Conservation (phyloP, 495 filamentous ascomycete species). For the Tuber aestivum region DNA sequence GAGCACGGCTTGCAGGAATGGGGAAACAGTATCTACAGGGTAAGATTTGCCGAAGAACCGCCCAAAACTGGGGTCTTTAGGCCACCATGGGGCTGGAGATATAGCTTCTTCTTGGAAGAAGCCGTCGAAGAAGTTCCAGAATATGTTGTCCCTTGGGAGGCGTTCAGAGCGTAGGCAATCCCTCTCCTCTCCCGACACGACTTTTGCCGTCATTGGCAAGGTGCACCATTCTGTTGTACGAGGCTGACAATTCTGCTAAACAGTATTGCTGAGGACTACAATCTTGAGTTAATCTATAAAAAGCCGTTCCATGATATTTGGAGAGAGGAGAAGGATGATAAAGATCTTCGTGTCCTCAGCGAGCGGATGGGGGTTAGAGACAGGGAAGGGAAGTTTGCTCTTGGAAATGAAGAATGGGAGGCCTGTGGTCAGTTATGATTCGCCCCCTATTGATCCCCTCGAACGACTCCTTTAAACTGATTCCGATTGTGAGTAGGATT, state of each 20-base stretch:
- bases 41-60: slow-evolving; percentile 68
- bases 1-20: slow-evolving; percentile 49
- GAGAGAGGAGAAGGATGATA: slow-evolving; percentile 78
- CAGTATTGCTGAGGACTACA: slow-evolving; percentile 84
- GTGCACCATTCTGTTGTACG: neutral
- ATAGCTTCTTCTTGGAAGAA: slow-evolving; percentile 90
- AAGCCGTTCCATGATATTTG: slow-evolving; percentile 84
- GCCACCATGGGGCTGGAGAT: slow-evolving; percentile 94
- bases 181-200: slow-evolving; percentile 44
- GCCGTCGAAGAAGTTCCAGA: slow-evolving; percentile 94
- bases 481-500: slow-evolving; percentile 18
- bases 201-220: neutral
- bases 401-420: slow-evolving; percentile 41
- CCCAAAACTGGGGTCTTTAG: slow-evolving; percentile 66
- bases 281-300: slow-evolving; percentile 88
- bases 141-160: slow-evolving; percentile 97
- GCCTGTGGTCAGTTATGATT: slow-evolving; percentile 35
- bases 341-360: slow-evolving; percentile 69
- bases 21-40: slow-evolving; percentile 88
- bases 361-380: slow-evolving; percentile 90
- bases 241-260: neutral
- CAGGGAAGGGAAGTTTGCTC: slow-evolving; percentile 44
- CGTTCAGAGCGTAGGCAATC: slow-evolving; percentile 60
- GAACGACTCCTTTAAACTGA: slow-evolving; percentile 3
- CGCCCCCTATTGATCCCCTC: neutral